phyloP scores from a whole-genome alignment of 2,329 filamentous ascomycete species.

The Phaeosphaeriaceae sp. region DNA sequence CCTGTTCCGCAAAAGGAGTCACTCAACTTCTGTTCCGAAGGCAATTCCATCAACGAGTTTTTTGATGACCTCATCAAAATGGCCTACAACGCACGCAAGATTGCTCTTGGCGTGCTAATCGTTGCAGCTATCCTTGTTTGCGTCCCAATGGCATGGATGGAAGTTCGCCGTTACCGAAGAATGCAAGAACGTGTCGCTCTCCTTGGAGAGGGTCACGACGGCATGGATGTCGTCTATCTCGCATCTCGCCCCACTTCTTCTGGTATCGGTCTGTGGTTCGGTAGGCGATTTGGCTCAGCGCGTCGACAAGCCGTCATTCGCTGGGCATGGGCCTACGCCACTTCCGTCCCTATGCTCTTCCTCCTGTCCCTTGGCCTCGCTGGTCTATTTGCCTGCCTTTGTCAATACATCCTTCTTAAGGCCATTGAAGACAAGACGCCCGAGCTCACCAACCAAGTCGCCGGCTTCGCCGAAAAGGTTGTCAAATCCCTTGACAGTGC shows the following conservation, averaged over 20 bases:
- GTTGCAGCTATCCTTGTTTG: conserved; percentile 75
- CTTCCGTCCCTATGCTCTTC: conserved; percentile 82
- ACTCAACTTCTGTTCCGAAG: conserved; percentile 86
- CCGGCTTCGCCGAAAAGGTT: conserved; percentile 79
- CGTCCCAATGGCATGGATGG: conserved; percentile 78
- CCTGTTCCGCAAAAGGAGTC: conserved; percentile 83
- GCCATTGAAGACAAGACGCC: conserved; percentile 78
- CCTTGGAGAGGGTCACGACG: conserved; percentile 73
- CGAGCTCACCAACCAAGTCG: conserved; percentile 74
- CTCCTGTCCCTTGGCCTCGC: conserved; percentile 82
- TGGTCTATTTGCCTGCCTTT: conserved; percentile 81
- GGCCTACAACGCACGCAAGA: conserved; percentile 71
- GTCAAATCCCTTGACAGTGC: conserved; percentile 74
- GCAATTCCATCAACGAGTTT: conserved; percentile 81
- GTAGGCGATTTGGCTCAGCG: conserved; percentile 67
- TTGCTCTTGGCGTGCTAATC: conserved; percentile 77
- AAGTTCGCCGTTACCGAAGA: conserved; percentile 76
- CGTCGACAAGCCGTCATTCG: conserved; percentile 75
- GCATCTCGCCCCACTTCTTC: conserved; percentile 81
- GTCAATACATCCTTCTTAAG: conserved; percentile 79
- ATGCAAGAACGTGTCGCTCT: conserved; percentile 74
- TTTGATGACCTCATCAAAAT: conserved; percentile 75
- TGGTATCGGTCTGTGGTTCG: conserved; percentile 71
- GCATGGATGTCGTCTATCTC: conserved; percentile 88
- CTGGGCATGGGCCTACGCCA: conserved; percentile 88